Evolutionary conservation across 2,329 filamentous ascomycete genomes (phyloP).

Genomic region (Botrytis tulipae): DNA sequence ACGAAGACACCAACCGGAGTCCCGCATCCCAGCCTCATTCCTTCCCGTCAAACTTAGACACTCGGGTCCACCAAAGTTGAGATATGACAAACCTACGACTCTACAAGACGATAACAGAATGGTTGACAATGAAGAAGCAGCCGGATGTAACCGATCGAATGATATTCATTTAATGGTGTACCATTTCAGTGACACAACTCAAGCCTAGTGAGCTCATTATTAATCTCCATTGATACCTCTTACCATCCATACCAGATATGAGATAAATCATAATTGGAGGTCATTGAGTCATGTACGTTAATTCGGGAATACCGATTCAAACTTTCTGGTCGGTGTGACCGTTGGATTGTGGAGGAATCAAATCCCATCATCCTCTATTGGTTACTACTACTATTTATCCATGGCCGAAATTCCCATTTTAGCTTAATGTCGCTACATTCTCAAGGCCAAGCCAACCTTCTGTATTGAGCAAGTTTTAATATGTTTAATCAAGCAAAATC

Average conservation of each 20-base stretch:
- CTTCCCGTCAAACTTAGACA: slow-evolving; percentile 5
- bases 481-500: background rate
- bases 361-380: background rate
- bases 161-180: background rate
- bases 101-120: slow-evolving; percentile 5
- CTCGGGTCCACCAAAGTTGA: slow-evolving; percentile 13
- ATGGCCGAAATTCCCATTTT: background rate
- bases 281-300: background rate
- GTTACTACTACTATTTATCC: background rate
- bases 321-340: slow-evolving; percentile 7
- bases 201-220: background rate
- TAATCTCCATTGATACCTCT: background rate
- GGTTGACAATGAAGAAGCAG: background rate
- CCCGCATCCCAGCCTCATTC: slow-evolving; percentile 10
- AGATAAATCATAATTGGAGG: background rate
- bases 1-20: background rate
- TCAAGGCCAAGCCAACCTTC: background rate
- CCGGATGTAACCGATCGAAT: slow-evolving; percentile 13
- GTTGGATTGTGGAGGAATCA: background rate
- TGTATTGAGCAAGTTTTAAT: background rate
- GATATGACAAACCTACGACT: slow-evolving; percentile 4
- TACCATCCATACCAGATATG: background rate
- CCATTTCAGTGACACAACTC: slow-evolving; percentile 7
- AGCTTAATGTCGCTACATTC: background rate
- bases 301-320: slow-evolving; percentile 2